Percentiles rank a stretch among this genome's conserved stretches.
Conservation (phyloP, 2,329 filamentous ascomycete species). For the Periconia digitata region DNA sequence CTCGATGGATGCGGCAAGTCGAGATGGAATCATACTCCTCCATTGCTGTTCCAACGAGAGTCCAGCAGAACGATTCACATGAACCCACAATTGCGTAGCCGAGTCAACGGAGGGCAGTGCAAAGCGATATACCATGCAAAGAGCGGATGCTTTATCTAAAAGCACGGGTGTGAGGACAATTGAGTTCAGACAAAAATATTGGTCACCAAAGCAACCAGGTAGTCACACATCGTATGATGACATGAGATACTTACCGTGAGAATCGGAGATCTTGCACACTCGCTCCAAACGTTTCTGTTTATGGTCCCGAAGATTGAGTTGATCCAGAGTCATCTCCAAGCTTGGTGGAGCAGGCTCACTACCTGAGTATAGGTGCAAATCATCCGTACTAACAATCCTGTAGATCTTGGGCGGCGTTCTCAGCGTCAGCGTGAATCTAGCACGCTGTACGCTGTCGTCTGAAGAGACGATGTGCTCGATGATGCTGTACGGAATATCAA, state of each 20-base stretch:
- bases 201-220: no score
- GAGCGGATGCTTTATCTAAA: slow-evolving; percentile 46
- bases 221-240: no score
- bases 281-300: slow-evolving; percentile 22
- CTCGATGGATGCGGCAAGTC: slow-evolving; percentile 63
- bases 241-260: no score
- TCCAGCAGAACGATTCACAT: slow-evolving; percentile 26
- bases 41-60: slow-evolving; percentile 15
- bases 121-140: slow-evolving; percentile 55
- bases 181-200: no score
- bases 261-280: slow-evolving; percentile 39
- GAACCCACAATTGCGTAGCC: slow-evolving; percentile 38
- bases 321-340: slow-evolving; percentile 1
- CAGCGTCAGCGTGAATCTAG: slow-evolving; percentile 41
- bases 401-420: slow-evolving; percentile 45
- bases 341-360: background rate
- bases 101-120: slow-evolving; percentile 18
- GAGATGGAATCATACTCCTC: slow-evolving; percentile 38
- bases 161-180: no score
- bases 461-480: slow-evolving; percentile 42
- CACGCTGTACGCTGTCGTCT: slow-evolving; percentile 18
- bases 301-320: slow-evolving; percentile 4
- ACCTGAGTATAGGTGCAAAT: slow-evolving; percentile 23
- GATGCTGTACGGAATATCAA: slow-evolving; percentile 49
- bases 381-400: slow-evolving; percentile 16